A percentile compares a stretch with the other conserved stretches of the same genome.
Evolutionary conservation across 192 early-diverging fungal species (phyloP).

Genomic region (Geranomyces variabilis): DNA sequence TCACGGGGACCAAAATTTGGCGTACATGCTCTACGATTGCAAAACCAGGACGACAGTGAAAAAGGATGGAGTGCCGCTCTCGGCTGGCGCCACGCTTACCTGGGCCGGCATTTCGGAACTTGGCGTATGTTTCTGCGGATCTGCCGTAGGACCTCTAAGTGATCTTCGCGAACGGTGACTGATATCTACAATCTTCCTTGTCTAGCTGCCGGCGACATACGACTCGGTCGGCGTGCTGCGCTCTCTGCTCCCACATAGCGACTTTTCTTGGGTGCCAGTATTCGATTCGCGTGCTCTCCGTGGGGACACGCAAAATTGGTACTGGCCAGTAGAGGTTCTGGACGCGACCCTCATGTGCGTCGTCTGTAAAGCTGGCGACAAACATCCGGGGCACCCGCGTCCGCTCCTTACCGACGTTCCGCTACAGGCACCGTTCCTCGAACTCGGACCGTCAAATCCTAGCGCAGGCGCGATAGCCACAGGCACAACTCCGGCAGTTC

Average conservation of each 20-base stretch:
- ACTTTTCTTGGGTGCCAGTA: conserved; percentile 80
- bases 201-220: conserved; percentile 70
- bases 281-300: conserved; percentile 62
- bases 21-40: conserved; percentile 69
- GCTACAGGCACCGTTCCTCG: conserved; percentile 68
- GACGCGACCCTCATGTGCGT: conserved; percentile 73
- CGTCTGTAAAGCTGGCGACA: conserved; percentile 63
- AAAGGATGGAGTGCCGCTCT: conserved; percentile 65
- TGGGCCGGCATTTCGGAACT: conserved; percentile 90
- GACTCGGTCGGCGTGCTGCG: conserved; percentile 81
- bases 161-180: not conserved
- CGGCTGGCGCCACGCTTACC: conserved; percentile 58
- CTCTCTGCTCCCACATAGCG: conserved; percentile 70
- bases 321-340: conserved; percentile 87
- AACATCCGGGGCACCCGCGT: conserved; percentile 69
- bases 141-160: conserved; percentile 4
- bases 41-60: conserved; percentile 54
- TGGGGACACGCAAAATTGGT: conserved; percentile 56
- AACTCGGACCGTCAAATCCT: conserved; percentile 29
- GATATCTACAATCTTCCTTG: not conserved
- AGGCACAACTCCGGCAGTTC: too few relatives aligned
- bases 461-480: conserved; percentile 16
- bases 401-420: conserved; percentile 69
- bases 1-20: conserved; percentile 56
- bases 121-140: conserved; percentile 51